These are phyloP conservation scores for Dryadomyces quercivorus DNA, from an alignment of 2,329 filamentous ascomycete species.

Conservation along the genomic window DNA sequence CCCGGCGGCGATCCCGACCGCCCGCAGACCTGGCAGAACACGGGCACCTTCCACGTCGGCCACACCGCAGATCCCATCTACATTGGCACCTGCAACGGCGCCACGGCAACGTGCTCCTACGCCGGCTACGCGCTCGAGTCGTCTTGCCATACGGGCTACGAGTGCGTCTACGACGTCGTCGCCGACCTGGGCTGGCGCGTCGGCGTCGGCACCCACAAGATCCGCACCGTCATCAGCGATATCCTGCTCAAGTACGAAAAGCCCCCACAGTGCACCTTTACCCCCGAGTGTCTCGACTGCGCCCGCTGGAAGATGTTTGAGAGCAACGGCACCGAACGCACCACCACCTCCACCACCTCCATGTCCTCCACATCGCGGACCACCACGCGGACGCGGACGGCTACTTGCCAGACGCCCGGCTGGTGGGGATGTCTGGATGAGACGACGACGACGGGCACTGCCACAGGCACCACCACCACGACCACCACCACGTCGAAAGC, in stretches of 20 bases:
- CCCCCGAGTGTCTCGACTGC: slow-evolving; percentile 78
- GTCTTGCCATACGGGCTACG: slow-evolving; percentile 76
- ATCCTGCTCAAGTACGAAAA: slow-evolving; percentile 74
- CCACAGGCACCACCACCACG: slow-evolving; percentile 24
- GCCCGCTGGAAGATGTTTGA: slow-evolving; percentile 90
- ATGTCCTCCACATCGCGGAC: slow-evolving; percentile 31
- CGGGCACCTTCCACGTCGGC: slow-evolving; percentile 80
- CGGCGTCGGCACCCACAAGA: slow-evolving; percentile 82
- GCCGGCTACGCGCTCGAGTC: slow-evolving; percentile 91
- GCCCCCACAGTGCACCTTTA: slow-evolving; percentile 64
- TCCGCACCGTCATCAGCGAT: slow-evolving; percentile 75
- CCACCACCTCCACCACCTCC: slow-evolving; percentile 43
- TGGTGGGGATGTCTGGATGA: slow-evolving; percentile 79
- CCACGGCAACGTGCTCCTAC: slow-evolving; percentile 78
- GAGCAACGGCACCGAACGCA: slow-evolving; percentile 75
- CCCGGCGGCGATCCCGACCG: slow-evolving; percentile 61
- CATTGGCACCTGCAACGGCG: slow-evolving; percentile 86
- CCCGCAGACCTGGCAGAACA: slow-evolving; percentile 59
- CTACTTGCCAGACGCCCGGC: slow-evolving; percentile 76
- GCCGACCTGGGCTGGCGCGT: slow-evolving; percentile 86
- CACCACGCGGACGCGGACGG: slow-evolving; percentile 52
- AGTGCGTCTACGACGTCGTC: slow-evolving; percentile 89
- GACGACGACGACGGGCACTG: slow-evolving; percentile 28
- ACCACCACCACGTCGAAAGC: slow-evolving; percentile 20
- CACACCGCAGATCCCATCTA: slow-evolving; percentile 91